Evolutionary conservation across 2,329 filamentous ascomycete genomes (phyloP).

Genomic region (Fusarium falciforme): DNA sequence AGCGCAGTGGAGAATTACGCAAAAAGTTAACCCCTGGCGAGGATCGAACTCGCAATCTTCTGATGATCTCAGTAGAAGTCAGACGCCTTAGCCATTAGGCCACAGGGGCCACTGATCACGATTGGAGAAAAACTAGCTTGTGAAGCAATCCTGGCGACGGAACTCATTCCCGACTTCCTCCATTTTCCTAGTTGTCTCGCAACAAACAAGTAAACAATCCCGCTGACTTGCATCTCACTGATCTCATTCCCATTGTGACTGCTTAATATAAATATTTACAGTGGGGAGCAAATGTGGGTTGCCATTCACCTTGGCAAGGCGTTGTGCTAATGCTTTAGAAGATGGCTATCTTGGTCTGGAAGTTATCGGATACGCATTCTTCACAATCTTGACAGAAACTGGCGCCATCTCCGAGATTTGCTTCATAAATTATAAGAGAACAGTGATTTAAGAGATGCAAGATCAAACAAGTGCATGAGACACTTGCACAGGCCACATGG

Average conservation of each 20-base stretch:
- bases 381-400: not conserved
- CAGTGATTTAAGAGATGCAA: not conserved
- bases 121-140: not conserved
- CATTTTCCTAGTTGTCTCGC: accelerated
- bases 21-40: not conserved
- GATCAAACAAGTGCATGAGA: not conserved
- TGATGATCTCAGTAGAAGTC: not conserved
- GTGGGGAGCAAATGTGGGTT: not conserved
- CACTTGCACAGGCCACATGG: not conserved
- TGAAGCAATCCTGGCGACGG: not conserved
- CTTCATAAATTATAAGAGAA: not conserved
- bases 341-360: not conserved
- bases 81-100: not conserved
- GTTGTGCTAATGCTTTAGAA: not conserved
- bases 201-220: not conserved
- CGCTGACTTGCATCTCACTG: too few species aligned
- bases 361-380: not conserved
- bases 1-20: not conserved
- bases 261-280: not conserved
- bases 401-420: not conserved
- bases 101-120: not conserved
- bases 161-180: too few species aligned
- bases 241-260: accelerated
- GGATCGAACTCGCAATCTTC: constrained; percentile 1
- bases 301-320: not conserved